Evolutionary conservation across 1,284 basidiomycete species (phyloP), one percentile per base, ranked within the genome.

Genomic region (Cutaneotrichosporon spelunceum): DNA sequence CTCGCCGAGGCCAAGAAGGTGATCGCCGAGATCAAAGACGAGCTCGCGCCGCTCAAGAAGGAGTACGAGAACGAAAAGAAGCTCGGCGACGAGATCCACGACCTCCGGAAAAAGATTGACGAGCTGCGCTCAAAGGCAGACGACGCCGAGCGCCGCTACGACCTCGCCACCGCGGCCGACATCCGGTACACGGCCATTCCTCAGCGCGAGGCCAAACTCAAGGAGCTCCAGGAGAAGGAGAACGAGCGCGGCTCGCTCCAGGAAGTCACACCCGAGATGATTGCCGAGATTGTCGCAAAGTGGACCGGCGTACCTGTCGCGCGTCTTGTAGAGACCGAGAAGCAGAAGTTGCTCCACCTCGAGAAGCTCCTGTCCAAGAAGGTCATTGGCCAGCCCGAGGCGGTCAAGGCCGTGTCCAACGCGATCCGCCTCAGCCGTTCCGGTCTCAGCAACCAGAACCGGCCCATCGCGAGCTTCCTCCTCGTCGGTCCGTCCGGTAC

Each of bases 101-200:
- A 84, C 4, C 84, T 91, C 34, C 85, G 91, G 57, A 85, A 86
- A 72, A 89, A 85, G 79, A 92, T 99, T 56, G 96, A 99, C 70
- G 91, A 96, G 66, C 83, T 99, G 47, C 89, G 87, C 68, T 87
- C 89, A 24, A 99, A 98, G 82, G 89, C 91, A 0, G 92, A 96
- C 69, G 93, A 96, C 54, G 95, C 95, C 8, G 93, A 98, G 78
- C 84, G 95, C 76, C 86, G 86, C 81, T 88, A 83, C 70, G 91
- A 93, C 72, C 84, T 95, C 59, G 85, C 86, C 1, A 89, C 89
- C 4, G 91, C 90, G 10, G 93, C 93, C 57, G 95, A 98, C 68
- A 79, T 98, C 65, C 87, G 89, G 59, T 96, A 93, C 80, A 93
- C 91, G 73, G 93, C 93, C 11, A 85, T 99, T 47, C 95, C 96